Percentiles rank a stretch among this genome's conserved stretches.
Evolutionary conservation across 208 protist genomes (phyloP).

Genomic region (Leishmania aethiopica): DNA sequence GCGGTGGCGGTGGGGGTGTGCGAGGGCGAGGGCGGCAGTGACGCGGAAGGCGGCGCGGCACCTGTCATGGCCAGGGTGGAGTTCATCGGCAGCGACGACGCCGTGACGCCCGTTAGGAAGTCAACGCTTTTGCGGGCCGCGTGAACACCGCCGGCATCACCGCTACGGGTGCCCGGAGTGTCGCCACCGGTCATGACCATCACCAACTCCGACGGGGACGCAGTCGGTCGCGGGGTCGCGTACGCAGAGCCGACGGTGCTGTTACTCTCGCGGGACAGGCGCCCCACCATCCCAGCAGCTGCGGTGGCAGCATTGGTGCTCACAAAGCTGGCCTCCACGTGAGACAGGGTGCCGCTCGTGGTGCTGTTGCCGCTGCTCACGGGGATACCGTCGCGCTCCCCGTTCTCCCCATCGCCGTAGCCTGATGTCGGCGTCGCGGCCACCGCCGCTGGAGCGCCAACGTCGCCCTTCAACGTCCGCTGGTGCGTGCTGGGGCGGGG

Average conservation of each 20-base stretch:
- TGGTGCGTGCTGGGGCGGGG: slow-evolving; percentile 17
- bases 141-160: neutral
- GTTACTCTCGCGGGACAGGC: neutral
- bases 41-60: neutral
- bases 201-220: neutral
- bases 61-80: neutral
- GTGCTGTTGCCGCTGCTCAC: slow-evolving; percentile 1
- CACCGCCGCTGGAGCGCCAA: neutral
- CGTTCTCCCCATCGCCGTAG: neutral
- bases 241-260: slow-evolving; percentile 1
- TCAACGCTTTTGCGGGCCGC: neutral
- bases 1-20: slow-evolving; percentile 5
- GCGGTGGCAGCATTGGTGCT: neutral
- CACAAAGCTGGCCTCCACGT: slow-evolving; percentile 21
- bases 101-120: neutral
- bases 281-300: neutral
- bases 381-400: neutral
- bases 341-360: slow-evolving; percentile 7
- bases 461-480: neutral
- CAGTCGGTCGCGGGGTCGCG: slow-evolving; percentile 14
- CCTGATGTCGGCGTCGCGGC: neutral
- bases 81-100: neutral
- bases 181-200: slow-evolving; percentile 29
- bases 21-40: neutral
- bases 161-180: slow-evolving; percentile 7